These are phyloP conservation scores for Lantana camara DNA, from an alignment of 257 asterid species.

Conservation along the genomic window DNA sequence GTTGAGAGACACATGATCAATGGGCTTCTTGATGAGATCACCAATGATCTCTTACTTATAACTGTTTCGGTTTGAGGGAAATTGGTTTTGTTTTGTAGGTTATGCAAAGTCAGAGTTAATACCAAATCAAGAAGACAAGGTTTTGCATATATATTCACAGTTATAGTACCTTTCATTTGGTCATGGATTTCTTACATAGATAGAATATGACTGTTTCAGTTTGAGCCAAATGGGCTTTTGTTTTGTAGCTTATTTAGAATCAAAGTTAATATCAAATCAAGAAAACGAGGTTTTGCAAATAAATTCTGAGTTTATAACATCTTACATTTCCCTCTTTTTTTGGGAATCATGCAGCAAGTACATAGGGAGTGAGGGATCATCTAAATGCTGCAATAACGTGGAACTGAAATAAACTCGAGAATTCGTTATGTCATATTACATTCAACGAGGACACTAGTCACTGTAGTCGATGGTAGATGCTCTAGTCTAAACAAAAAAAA, in stretches of 20 bases:
- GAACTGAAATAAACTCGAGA: neutral
- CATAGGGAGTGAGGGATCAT: constrained; percentile 1
- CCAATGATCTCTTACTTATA: constrained; percentile 47
- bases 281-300: constrained; percentile 6
- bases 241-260: constrained; percentile 25
- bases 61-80: constrained; percentile 43
- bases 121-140: neutral
- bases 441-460: no score
- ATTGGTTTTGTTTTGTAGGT: no score
- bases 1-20: constrained; percentile 69
- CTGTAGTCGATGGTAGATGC: no score
- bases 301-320: no score
- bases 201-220: constrained; percentile 36
- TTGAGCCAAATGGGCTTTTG: constrained; percentile 34
- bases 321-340: neutral
- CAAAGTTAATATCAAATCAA: neutral
- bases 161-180: constrained; percentile 1
- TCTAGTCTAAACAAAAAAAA: no score
- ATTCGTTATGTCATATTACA: neutral
- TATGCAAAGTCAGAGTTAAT: neutral
- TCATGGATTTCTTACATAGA: constrained; percentile 41
- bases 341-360: neutral
- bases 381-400: neutral
- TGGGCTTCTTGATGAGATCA: constrained; percentile 69
- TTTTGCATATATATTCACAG: constrained; percentile 22